A percentile compares a stretch with the other conserved stretches of the same genome.
phyloP scores from a whole-genome alignment of 2,329 filamentous ascomycete genomes.

The Diaporthe vaccinii region DNA sequence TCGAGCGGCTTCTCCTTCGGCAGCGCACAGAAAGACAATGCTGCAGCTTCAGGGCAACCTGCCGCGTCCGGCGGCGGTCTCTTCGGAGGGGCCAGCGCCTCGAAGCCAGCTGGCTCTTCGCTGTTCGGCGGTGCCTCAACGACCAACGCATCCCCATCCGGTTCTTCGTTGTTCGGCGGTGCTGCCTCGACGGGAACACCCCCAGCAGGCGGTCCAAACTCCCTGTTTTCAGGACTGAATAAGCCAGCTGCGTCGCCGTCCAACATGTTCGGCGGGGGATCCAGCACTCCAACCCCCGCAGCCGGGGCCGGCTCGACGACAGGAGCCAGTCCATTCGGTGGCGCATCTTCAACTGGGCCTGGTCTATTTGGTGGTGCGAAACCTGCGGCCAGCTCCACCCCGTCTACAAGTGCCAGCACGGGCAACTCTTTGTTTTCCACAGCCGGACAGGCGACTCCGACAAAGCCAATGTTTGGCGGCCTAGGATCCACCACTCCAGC shows the following conservation, averaged over 20 bases:
- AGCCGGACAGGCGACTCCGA: conserved; percentile 54
- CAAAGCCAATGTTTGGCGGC: conserved; percentile 61
- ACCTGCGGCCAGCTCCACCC: conserved; percentile 36
- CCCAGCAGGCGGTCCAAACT: conserved; percentile 44
- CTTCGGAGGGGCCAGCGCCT: conserved; percentile 48
- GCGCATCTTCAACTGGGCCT: conserved; percentile 7
- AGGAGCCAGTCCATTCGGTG: conserved; percentile 34
- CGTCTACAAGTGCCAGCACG: conserved; percentile 40
- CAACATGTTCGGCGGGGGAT: conserved; percentile 48
- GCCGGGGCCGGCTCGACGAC: conserved; percentile 35
- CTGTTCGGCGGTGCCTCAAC: conserved; percentile 32
- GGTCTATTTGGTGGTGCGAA: conserved; percentile 48
- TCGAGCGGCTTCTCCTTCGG: conserved; percentile 57
- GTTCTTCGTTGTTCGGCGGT: conserved; percentile 48
- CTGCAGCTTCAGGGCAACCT: conserved; percentile 36
- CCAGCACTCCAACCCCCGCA: conserved; percentile 39
- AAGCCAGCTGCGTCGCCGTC: conserved; percentile 36
- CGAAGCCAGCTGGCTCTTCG: conserved; percentile 24
- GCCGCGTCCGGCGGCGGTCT: conserved; percentile 45
- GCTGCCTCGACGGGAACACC: conserved; percentile 47
- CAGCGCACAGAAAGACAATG: conserved; percentile 42
- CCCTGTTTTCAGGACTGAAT: conserved; percentile 46
- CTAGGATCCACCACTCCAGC: conserved; percentile 68
- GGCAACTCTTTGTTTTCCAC: conserved; percentile 45
- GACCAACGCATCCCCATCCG: conserved; percentile 50